These are phyloP conservation scores for Phellinidium pouzarii DNA, from an alignment of 1,284 basidiomycete species.

Conservation along the genomic window DNA sequence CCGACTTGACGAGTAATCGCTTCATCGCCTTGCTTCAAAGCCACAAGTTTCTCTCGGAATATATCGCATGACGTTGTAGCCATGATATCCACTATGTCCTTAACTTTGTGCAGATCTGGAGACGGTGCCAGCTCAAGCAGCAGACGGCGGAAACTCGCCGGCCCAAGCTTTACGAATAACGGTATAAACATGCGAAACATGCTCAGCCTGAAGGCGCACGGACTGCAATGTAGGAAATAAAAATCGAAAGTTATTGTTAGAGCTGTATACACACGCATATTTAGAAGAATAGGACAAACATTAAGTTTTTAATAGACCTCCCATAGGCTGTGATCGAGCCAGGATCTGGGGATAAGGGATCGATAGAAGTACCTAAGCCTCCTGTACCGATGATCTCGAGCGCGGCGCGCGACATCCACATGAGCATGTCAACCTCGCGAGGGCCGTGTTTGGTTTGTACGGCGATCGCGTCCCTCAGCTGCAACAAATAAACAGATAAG, in stretches of 20 bases:
- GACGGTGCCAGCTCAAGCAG: constrained; percentile 16
- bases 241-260: background rate
- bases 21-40: constrained; percentile 16
- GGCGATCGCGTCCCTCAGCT: constrained; percentile 17
- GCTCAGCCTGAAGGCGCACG: constrained; percentile 17
- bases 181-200: constrained; percentile 19
- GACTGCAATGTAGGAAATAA: constrained; percentile 7
- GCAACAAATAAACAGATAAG: background rate
- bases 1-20: constrained; percentile 10
- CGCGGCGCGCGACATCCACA: constrained; percentile 19
- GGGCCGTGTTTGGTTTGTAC: constrained; percentile 12
- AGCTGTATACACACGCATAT: background rate
- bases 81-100: constrained; percentile 19
- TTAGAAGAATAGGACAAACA: constrained; percentile 11
- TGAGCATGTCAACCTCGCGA: constrained; percentile 17
- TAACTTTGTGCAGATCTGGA: constrained; percentile 15
- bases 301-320: constrained; percentile 18
- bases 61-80: constrained; percentile 15
- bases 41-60: constrained; percentile 14
- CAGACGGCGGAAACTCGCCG: constrained; percentile 15
- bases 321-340: constrained; percentile 16
- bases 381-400: constrained; percentile 18
- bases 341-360: constrained; percentile 15
- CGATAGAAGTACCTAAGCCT: constrained; percentile 18
- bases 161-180: constrained; percentile 14